phyloP scores from a whole-genome alignment of 208 protist species.

The Acanthamoeba royreba region DNA sequence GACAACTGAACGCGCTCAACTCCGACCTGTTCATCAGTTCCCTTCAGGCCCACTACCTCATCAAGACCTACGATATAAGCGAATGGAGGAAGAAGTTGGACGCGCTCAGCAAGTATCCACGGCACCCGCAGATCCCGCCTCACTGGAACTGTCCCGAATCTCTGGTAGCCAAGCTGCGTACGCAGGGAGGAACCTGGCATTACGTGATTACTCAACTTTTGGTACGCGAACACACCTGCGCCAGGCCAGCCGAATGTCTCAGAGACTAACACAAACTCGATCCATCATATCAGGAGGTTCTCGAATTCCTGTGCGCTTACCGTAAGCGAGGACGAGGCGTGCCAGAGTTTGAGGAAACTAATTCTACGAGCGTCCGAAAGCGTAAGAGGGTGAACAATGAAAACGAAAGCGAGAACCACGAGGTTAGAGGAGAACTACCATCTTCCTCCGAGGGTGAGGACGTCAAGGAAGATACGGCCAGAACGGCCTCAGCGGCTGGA shows the following conservation, averaged over 20 bases:
- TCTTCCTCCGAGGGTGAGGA: background rate
- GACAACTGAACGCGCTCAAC: background rate
- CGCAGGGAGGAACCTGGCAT: background rate
- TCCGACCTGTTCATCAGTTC: background rate
- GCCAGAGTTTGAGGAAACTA: background rate
- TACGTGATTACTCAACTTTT: background rate
- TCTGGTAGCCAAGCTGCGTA: background rate
- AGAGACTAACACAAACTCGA: background rate
- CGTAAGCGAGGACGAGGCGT: background rate
- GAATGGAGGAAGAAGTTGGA: background rate
- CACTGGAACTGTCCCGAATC: background rate
- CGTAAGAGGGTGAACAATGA: background rate
- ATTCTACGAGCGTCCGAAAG: background rate
- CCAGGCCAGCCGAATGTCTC: too few relatives aligned
- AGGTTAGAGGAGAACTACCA: background rate
- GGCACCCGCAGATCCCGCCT: background rate
- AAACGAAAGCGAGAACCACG: background rate
- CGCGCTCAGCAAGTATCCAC: background rate
- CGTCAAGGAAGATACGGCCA: background rate
- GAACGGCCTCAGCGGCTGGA: background rate
- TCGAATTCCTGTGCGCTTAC: background rate
- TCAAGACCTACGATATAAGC: conserved; percentile 5
- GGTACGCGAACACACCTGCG: background rate
- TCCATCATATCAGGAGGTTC: too few relatives aligned
- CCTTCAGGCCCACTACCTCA: background rate